phyloP scores from a whole-genome alignment of 1,139 yeast species.

The Yamadazyma siamensis region DNA sequence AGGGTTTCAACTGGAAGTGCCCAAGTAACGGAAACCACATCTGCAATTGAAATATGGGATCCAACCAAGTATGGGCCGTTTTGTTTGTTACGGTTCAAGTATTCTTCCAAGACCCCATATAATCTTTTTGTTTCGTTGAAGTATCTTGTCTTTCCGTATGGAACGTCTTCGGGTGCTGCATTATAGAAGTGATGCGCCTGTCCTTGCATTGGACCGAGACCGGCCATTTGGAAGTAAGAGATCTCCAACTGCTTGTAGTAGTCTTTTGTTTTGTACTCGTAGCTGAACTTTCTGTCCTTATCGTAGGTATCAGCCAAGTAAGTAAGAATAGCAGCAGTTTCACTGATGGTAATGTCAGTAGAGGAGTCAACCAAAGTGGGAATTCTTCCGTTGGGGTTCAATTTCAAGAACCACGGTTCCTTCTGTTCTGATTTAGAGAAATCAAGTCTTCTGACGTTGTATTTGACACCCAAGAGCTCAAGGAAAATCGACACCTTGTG shows the following conservation, averaged over 20 bases:
- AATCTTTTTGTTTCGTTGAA: conserved; percentile 50
- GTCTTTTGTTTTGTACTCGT: conserved; percentile 37
- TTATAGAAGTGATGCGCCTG: conserved; percentile 47
- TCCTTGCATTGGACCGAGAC: conserved; percentile 61
- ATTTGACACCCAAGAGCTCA: conserved; percentile 46
- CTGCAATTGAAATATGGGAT: conserved; percentile 53
- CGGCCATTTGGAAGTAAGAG: conserved; percentile 55
- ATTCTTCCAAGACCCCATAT: conserved; percentile 49
- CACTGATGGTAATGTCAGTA: conserved; percentile 45
- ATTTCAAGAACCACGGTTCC: conserved; percentile 47
- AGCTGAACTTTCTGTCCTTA: conserved; percentile 47
- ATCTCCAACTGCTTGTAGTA: conserved; percentile 53
- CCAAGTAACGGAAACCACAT: conserved; percentile 45
- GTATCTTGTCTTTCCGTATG: conserved; percentile 51
- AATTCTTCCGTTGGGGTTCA: conserved; percentile 62
- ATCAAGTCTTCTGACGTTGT: conserved; percentile 45
- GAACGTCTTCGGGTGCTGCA: conserved; percentile 45
- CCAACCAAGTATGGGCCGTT: conserved; percentile 57
- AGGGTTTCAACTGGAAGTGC: conserved; percentile 14
- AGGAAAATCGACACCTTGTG: conserved; percentile 46
- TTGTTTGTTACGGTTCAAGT: conserved; percentile 32
- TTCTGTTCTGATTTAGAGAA: conserved; percentile 39
- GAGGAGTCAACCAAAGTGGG: conserved; percentile 55
- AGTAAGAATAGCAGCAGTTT: conserved; percentile 57
- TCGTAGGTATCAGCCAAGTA: conserved; percentile 59